These are phyloP conservation scores for Paramecium tetraurelia DNA, from an alignment of 73 alveolate species.

Conservation along the genomic window DNA sequence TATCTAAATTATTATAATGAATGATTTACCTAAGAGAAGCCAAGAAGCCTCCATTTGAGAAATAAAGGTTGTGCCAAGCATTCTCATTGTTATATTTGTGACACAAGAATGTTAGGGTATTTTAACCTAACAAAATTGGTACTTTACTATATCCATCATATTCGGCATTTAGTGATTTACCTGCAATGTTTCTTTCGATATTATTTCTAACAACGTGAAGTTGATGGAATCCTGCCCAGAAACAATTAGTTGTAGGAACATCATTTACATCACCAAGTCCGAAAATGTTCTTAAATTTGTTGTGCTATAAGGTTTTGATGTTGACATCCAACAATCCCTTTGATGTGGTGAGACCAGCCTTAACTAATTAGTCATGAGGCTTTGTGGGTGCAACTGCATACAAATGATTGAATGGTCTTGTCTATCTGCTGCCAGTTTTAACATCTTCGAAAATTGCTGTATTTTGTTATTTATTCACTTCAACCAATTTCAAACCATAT, in stretches of 20 bases:
- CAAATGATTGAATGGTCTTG: constrained; percentile 47
- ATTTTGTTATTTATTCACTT: constrained; percentile 19
- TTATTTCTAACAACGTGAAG: constrained; percentile 57
- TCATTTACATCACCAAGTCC: constrained; percentile 61
- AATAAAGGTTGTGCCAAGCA: constrained; percentile 52
- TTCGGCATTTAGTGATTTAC: constrained; percentile 40
- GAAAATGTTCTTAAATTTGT: constrained; percentile 54
- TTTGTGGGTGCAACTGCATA: constrained; percentile 53
- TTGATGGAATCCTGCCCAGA: constrained; percentile 65
- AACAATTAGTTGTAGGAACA: constrained; percentile 60
- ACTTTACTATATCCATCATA: constrained; percentile 61
- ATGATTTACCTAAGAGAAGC: neutral
- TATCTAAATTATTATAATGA: neutral
- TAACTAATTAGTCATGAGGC: constrained; percentile 39
- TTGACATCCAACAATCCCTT: constrained; percentile 58
- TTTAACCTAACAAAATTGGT: constrained; percentile 50
- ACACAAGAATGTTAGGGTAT: constrained; percentile 42
- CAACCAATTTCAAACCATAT: constrained; percentile 51
- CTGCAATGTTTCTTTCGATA: constrained; percentile 31
- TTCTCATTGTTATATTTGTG: constrained; percentile 44
- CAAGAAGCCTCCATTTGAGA: constrained; percentile 53
- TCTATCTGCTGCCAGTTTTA: constrained; percentile 47
- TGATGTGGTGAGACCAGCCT: constrained; percentile 55
- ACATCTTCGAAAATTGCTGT: constrained; percentile 48
- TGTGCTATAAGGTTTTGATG: constrained; percentile 38